Conservation (phyloP, 176 grass and related monocot species). For the Hsuehochloa calcarea region DNA sequence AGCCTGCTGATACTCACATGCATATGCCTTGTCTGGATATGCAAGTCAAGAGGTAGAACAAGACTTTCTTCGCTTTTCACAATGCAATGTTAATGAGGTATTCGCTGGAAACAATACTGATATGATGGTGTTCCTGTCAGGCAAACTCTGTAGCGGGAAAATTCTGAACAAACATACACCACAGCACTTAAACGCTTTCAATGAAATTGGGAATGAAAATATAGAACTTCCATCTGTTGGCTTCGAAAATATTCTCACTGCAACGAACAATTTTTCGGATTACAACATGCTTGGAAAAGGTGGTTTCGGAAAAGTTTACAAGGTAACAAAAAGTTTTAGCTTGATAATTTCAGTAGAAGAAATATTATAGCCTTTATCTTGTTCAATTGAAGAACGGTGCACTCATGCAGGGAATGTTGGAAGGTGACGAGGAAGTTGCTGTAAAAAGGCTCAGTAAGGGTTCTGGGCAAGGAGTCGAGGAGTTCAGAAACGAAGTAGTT, state of each 20-base stretch:
- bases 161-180: not conserved
- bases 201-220: not conserved
- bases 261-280: slow-evolving; percentile 54
- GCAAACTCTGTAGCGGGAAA: slow-evolving; percentile 20
- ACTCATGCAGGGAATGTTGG: slow-evolving; percentile 39
- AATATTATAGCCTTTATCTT: not conserved
- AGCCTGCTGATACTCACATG: slow-evolving; percentile 13
- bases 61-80: not conserved
- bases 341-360: not conserved
- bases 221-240: slow-evolving; percentile 25
- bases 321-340: slow-evolving; percentile 34
- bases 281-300: slow-evolving; percentile 51
- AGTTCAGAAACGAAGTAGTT: slow-evolving; percentile 62
- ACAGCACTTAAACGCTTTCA: not conserved
- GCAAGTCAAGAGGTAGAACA: slow-evolving; percentile 37
- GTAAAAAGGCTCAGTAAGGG: slow-evolving; percentile 45
- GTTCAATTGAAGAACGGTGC: not conserved
- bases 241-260: slow-evolving; percentile 30
- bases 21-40: slow-evolving; percentile 11
- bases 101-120: not conserved
- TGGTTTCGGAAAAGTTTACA: slow-evolving; percentile 54
- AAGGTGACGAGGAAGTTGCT: slow-evolving; percentile 49
- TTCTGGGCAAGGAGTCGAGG: slow-evolving; percentile 35
- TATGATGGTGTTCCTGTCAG: not conserved
- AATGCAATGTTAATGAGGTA: not conserved